These are phyloP conservation scores for Coniferiporia sulphurascens DNA, from an alignment of 1,284 basidiomycete genomes.

Conservation along the genomic window DNA sequence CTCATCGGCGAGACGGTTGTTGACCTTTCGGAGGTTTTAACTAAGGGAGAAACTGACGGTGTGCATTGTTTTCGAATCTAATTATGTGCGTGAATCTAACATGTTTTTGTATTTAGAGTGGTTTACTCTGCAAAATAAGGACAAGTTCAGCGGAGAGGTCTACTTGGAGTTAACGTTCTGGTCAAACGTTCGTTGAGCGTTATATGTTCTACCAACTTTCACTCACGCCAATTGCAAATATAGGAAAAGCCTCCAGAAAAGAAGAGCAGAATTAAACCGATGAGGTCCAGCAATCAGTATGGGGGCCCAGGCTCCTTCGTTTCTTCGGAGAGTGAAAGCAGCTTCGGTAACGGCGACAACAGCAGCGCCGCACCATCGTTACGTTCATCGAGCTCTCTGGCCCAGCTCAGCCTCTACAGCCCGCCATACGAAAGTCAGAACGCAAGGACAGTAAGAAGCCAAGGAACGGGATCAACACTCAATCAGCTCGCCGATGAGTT, in stretches of 20 bases:
- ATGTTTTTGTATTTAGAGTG: conserved; percentile 59
- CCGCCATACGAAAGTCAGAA: conserved; percentile 52
- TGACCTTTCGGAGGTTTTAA: conserved; percentile 85
- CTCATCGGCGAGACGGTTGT: conserved; percentile 90
- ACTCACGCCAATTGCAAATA: conserved; percentile 6
- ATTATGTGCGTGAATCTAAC: conserved; percentile 4
- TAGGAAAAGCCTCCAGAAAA: conserved; percentile 74
- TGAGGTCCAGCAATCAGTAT: conserved; percentile 55
- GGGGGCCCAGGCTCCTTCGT: conserved; percentile 73
- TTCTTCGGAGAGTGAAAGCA: conserved; percentile 42
- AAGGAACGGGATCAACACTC: conserved; percentile 35
- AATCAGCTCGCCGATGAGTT: conserved; percentile 59
- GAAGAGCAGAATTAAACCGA: conserved; percentile 47
- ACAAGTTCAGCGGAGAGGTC: conserved; percentile 90
- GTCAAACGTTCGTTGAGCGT: conserved; percentile 72
- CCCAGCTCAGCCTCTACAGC: conserved; percentile 64
- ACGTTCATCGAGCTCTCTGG: conserved; percentile 52
- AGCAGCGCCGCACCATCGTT: conserved; percentile 56
- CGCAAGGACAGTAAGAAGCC: conserved; percentile 26
- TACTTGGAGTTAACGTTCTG: conserved; percentile 95
- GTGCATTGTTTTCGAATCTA: conserved; percentile 26
- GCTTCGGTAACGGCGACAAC: conserved; percentile 26
- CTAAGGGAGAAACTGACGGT: conserved; percentile 97
- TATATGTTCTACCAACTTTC: neutral
- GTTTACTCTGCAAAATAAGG: conserved; percentile 87